Conservation (phyloP, 2,329 filamentous ascomycete species). For the Fusarium pseudonygamai region DNA sequence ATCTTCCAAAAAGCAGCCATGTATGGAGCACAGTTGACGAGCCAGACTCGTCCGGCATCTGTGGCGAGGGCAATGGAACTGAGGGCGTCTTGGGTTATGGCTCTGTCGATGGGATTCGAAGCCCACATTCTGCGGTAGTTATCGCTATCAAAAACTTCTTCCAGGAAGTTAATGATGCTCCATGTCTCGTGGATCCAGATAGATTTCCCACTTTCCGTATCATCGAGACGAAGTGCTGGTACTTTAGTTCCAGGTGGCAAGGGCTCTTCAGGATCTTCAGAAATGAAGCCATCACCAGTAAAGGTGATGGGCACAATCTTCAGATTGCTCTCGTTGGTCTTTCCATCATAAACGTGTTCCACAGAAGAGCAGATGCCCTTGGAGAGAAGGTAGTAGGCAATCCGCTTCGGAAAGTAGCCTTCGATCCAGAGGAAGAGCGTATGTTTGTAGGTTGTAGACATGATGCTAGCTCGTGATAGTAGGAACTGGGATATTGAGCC, state of each 20-base stretch:
- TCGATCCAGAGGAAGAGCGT: background rate
- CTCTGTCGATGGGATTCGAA: background rate
- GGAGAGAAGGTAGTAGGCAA: background rate
- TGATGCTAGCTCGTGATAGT: background rate
- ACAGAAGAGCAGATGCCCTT: background rate
- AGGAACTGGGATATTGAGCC: no score
- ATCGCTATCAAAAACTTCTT: background rate
- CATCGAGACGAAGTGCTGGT: background rate
- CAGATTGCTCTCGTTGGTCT: background rate
- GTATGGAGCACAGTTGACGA: background rate
- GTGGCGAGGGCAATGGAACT: background rate
- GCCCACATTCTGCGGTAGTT: background rate
- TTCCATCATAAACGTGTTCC: background rate
- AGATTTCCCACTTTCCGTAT: background rate
- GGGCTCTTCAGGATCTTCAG: background rate
- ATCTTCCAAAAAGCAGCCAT: background rate
- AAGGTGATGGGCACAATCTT: background rate
- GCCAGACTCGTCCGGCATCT: background rate
- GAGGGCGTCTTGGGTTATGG: background rate
- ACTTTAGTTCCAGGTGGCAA: background rate
- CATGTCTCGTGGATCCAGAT: background rate
- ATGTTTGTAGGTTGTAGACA: background rate
- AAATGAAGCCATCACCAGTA: background rate
- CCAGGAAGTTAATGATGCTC: background rate
- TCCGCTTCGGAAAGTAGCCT: background rate